These are phyloP conservation scores for Russula vinacea DNA, from an alignment of 768 basidiomycete species.

Conservation along the genomic window DNA sequence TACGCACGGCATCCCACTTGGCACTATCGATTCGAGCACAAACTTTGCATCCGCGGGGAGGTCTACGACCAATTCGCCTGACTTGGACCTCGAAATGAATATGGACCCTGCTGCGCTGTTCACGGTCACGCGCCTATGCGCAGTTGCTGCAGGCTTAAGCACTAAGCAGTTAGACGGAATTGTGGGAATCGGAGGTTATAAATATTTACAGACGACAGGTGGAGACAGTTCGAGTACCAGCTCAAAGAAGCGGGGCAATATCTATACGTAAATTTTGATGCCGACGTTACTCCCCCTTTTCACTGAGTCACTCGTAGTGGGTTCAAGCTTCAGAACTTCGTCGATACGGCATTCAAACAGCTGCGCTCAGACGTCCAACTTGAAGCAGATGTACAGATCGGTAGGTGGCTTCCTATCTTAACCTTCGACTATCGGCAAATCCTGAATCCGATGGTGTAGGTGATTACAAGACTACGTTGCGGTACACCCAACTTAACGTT, in stretches of 20 bases:
- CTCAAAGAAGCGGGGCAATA: constrained; percentile 41
- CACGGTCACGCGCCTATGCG: constrained; percentile 64
- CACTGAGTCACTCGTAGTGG: constrained; percentile 40
- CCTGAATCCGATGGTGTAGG: constrained; percentile 40
- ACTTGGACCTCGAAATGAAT: constrained; percentile 60
- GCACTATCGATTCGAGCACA: constrained; percentile 53
- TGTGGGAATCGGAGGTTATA: constrained; percentile 62
- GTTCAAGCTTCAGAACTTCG: constrained; percentile 60
- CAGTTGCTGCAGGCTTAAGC: constrained; percentile 58
- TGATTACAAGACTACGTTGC: constrained; percentile 58
- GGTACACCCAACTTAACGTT: constrained; percentile 56
- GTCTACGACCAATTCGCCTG: constrained; percentile 53
- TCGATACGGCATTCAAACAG: constrained; percentile 63
- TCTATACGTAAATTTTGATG: constrained; percentile 50
- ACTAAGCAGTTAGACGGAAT: constrained; percentile 63
- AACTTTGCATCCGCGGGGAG: constrained; percentile 54
- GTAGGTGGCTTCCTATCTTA: constrained; percentile 35
- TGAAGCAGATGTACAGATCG: constrained; percentile 54
- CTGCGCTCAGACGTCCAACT: constrained; percentile 60
- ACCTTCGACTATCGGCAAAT: background rate
- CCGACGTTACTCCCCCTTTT: background rate
- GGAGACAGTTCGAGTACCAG: constrained; percentile 33
- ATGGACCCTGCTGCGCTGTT: constrained; percentile 66
- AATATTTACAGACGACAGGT: constrained; percentile 44
- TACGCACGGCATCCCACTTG: constrained; percentile 58